Conservation (phyloP, 2,329 filamentous ascomycete genomes). For the Aspergillus transmontanensis region DNA sequence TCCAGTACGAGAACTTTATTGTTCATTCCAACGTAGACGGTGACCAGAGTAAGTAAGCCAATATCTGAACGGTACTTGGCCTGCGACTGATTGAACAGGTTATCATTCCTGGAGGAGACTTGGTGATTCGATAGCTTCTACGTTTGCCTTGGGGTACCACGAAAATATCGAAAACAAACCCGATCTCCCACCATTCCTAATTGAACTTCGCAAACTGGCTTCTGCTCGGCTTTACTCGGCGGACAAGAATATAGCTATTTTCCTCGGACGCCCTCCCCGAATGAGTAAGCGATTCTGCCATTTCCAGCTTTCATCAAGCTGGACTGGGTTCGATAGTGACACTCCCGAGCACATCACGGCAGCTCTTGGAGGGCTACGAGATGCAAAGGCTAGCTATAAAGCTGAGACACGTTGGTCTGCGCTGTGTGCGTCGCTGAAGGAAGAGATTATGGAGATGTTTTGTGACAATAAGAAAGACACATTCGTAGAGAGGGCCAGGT, state of each 20-base stretch:
- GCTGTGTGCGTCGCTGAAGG: slow-evolving; percentile 29
- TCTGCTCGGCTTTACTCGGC: slow-evolving; percentile 49
- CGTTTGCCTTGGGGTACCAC: slow-evolving; percentile 52
- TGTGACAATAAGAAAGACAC: slow-evolving; percentile 27
- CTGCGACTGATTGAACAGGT: slow-evolving; percentile 29
- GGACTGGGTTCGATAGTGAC: background rate
- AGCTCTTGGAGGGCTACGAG: slow-evolving; percentile 13
- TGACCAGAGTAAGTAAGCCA: slow-evolving; percentile 45
- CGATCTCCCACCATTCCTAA: slow-evolving; percentile 38
- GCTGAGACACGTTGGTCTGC: slow-evolving; percentile 32
- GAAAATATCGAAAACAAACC: slow-evolving; percentile 38
- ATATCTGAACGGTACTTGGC: background rate
- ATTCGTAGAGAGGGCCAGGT: slow-evolving; percentile 21
- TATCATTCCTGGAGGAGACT: slow-evolving; percentile 51
- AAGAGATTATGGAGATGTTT: slow-evolving; percentile 30
- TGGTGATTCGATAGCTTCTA: slow-evolving; percentile 50
- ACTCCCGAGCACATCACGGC: background rate
- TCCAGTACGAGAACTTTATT: slow-evolving; percentile 54
- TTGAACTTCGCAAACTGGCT: slow-evolving; percentile 40
- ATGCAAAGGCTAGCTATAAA: slow-evolving; percentile 24
- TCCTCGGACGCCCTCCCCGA: slow-evolving; percentile 51
- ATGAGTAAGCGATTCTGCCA: slow-evolving; percentile 45
- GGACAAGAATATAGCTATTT: slow-evolving; percentile 52
- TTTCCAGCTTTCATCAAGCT: slow-evolving; percentile 28
- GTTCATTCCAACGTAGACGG: slow-evolving; percentile 48